These are phyloP conservation scores for Candida succiphila DNA, from an alignment of 805 yeast genomes.

Conservation along the genomic window DNA sequence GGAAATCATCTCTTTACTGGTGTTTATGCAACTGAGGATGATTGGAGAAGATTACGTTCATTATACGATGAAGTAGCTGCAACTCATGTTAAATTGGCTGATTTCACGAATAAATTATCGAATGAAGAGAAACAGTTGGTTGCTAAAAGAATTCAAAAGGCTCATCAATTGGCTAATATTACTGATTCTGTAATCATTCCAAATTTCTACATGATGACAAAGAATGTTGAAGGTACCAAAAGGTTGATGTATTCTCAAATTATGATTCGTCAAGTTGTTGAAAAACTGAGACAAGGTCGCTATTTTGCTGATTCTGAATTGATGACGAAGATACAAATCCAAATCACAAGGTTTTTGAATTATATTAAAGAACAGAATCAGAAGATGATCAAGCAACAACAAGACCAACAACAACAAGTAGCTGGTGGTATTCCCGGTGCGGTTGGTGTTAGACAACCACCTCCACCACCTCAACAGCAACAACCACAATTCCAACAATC, in stretches of 20 bases:
- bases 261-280: constrained; percentile 69
- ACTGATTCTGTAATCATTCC: constrained; percentile 67
- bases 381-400: constrained; percentile 19
- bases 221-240: constrained; percentile 65
- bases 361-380: constrained; percentile 53
- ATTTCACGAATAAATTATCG: constrained; percentile 50
- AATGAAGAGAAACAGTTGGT: constrained; percentile 57
- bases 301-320: constrained; percentile 68
- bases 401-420: constrained; percentile 9
- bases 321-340: constrained; percentile 58
- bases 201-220: constrained; percentile 66
- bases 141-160: constrained; percentile 39
- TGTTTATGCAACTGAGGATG: constrained; percentile 43
- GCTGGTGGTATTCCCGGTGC: not conserved
- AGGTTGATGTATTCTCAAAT: constrained; percentile 69
- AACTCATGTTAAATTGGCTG: constrained; percentile 56
- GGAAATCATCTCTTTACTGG: constrained; percentile 16
- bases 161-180: constrained; percentile 52
- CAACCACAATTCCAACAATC: constrained; percentile 7
- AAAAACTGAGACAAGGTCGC: constrained; percentile 41
- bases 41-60: constrained; percentile 48
- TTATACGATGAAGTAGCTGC: constrained; percentile 62
- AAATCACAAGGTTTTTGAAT: constrained; percentile 65
- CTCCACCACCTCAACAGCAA: constrained; percentile 8
- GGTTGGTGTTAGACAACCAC: constrained; percentile 1